Evolutionary conservation across 345 rosid species (phyloP), one percentile per base, ranked within the genome.

Genomic region (Hibiscus mutabilis): DNA sequence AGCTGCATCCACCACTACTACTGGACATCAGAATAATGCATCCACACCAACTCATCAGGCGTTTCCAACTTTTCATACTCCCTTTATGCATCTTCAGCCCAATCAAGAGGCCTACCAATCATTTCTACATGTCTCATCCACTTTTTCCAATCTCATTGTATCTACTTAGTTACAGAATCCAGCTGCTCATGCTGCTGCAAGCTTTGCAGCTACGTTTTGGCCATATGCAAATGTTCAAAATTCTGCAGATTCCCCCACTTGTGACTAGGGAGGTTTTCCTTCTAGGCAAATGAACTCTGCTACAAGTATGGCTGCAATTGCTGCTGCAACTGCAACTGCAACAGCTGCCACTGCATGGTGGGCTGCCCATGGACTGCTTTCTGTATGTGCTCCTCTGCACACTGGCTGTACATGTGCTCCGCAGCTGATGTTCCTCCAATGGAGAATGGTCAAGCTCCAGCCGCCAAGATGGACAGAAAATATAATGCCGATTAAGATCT

Each of bases 311-410:
- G 86, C 91, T 63, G 89, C 92, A 60, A 79, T 93, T 77, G 96
- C 89, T 62, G 94, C 90, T 75, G 90, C 98, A 65, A 93, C 90
- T 75, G 90, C 98, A 65, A 93, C 96, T 52, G 93, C 91, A 63
- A 91, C 96, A 57, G 97, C 98, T 77, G 98, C 98, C 73, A 84
- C 90, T 77, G 96, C 98, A 35, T 93, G 98, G 98, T 93, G 98
- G 98, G 90, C 92, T 25, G 92, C 98, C 64, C 92, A 93, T 68
- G 98, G 97, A 44, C 68, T 93, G 73, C 84, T 91, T 76, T 96
- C 96, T 60, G 42, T 88, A 29, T 91, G 96, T 79, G 77, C 96
- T 76, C 88, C 96, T 79, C 79, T 79, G 71, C 86, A 81, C 58
- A 62, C 89, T 55, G 83, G 84, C 72, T 87, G 86, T 71, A 68